Base-by-base conservation (phyloP, 2,329 filamentous ascomycete genomes). In the Nannizzia gypsea region DNA sequence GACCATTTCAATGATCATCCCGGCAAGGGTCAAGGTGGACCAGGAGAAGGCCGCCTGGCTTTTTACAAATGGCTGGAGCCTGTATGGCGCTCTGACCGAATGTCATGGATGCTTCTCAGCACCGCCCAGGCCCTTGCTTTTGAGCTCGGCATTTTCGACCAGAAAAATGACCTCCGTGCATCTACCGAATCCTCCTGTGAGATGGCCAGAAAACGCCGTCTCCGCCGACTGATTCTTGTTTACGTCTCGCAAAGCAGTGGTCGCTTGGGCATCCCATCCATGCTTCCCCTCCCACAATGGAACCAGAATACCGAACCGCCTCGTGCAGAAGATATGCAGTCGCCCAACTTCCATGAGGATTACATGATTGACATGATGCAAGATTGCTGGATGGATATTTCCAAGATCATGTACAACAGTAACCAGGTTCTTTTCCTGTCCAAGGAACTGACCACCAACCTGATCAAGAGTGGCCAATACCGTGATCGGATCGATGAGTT, bases 71-170 rank as follows among this genome's bases (percentile, higher is more conserved):
- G 93, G 90, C 83, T 97, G 3, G 93, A 99, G 72, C 93, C 93
- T 1, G 92, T 90, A 6, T 96, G 92, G 90, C 82, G 92, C 66
- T 90, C 87, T 64, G 92, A 96, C 68, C 87, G 90, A 59, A 95
- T 96, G 89, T 95, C 89, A 70, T 96, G 92, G 92, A 96, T 96
- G 90, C 78, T 97, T 13, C 80, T 97, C 31, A 95, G 90, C 68
- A 95, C 90, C 40, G 90, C 90, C 13, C 88, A 92, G 77, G 88
- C 90, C 0, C 78, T 97, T 40, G 90, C 89, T 0, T 95, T 95
- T 66, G 93, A 99, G 72, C 83, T 99, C 34, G 93, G 93, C 9
- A 90, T 99, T 1, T 99, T 97, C 67, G 93, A 97, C 66, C 85
- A 91, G 61, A 89, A 91, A 64, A 89, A 88, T 61, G 88, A 91